Evolutionary conservation across 352 stramenopile species (phyloP), one percentile per base, ranked within the genome.

Genomic region (Phytophthora constricta): DNA sequence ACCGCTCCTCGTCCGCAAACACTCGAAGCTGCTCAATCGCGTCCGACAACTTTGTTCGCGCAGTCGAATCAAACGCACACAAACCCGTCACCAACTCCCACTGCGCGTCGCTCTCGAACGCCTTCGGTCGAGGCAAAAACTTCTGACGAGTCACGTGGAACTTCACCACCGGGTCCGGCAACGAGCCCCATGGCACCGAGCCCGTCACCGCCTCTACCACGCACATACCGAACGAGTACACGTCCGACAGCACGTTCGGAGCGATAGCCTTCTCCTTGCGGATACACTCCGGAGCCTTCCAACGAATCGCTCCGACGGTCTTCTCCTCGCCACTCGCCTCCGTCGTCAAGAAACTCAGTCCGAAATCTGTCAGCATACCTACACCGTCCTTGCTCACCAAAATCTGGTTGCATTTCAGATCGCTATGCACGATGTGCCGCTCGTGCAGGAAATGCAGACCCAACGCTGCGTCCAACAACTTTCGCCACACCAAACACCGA

Each of bases 171-270:
- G 51, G 50, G 9, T 68, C 51, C 0, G 45, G 43, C 13, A 62
- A 46, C 42, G 42, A 25, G 0, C 60, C 43, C 60, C 60, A 63
- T 23, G 61, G 61, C 11, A 63, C 53, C 16, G 46, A 33, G 4
- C 45, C n/a, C 22, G 61, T 70, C 47, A 69, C 61, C 26, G 61
- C 60, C 34, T 68, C 51, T 28, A 67, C 51, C 14, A 67, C 48
- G 41, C 62, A 69, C 62, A 69, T 69, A 19, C 62, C 62, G 20
- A 70, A 55, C 28, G 62, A 64, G 42, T 70, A 70, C 20, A 70
- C 62, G 13, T 70, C 62, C 16, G 62, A 64, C 48, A 49, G 41
- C 2, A 51, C 39, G 17, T 61, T 70, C 0, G 53, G 53, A 1
- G 34, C 8, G 13, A 57, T 26, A 5, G 61, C 51, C 37, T 63